phyloP scores from a whole-genome alignment of 1,139 yeast genomes.

The Hanseniaspora uvarum region DNA sequence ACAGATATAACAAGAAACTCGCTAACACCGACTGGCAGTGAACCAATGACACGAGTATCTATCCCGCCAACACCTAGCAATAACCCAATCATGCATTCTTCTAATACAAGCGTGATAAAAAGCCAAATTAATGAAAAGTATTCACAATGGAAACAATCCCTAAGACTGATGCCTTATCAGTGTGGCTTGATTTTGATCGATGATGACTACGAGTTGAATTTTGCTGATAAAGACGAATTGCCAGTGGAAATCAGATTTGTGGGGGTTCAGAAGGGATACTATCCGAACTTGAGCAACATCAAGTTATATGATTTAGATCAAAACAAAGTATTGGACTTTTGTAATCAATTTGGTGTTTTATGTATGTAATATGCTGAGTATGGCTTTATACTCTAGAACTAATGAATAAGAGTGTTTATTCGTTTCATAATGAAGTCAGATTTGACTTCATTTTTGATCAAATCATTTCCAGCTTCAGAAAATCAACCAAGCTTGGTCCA shows the following conservation, averaged over 20 bases:
- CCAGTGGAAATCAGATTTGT: constrained; percentile 27
- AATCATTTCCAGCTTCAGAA: too few relatives aligned
- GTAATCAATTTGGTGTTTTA: constrained; percentile 25
- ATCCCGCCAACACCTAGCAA: constrained; percentile 11
- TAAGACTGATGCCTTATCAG: constrained; percentile 16
- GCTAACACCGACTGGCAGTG: constrained; percentile 2
- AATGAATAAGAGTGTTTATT: too few relatives aligned
- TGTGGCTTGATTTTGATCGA: constrained; percentile 29
- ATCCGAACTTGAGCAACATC: constrained; percentile 27
- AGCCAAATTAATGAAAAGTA: constrained; percentile 15
- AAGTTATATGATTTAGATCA: constrained; percentile 29
- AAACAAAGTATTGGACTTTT: constrained; percentile 28
- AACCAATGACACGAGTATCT: constrained; percentile 14
- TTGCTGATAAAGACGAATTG: constrained; percentile 26
- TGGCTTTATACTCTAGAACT: too few relatives aligned
- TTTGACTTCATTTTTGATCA: not conserved
- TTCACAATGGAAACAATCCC: constrained; percentile 16
- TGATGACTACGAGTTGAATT: constrained; percentile 28
- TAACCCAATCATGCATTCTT: not conserved
- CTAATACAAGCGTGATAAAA: constrained; percentile 1
- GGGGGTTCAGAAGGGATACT: constrained; percentile 28
- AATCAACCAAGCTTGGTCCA: too few relatives aligned
- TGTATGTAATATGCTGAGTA: constrained; percentile 20
- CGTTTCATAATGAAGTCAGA: too few relatives aligned
- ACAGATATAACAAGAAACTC: not conserved